phyloP scores from a whole-genome alignment of 306 rosid species.

The Cicer chorassanicum region DNA sequence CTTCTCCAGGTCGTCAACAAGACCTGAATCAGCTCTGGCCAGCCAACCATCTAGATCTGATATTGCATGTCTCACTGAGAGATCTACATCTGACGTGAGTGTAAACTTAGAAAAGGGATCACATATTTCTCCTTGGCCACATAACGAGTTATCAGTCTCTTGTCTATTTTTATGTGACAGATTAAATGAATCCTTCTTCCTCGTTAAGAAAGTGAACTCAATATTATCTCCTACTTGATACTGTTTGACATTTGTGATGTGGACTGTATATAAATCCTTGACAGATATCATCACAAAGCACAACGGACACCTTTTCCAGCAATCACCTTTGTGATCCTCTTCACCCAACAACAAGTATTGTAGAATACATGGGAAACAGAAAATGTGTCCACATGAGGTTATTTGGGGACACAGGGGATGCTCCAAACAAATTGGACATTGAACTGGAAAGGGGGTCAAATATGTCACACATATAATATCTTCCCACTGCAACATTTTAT shows the following conservation, averaged over 20 bases:
- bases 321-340: slow-evolving; percentile 89
- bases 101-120: slow-evolving; percentile 88
- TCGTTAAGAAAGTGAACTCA: slow-evolving; percentile 71
- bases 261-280: slow-evolving; percentile 81
- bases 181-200: slow-evolving; percentile 69
- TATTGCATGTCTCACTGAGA: slow-evolving; percentile 78
- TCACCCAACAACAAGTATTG: slow-evolving; percentile 83
- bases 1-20: slow-evolving; percentile 91
- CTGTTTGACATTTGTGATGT: slow-evolving; percentile 73
- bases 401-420: slow-evolving; percentile 90
- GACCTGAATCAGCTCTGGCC: slow-evolving; percentile 84
- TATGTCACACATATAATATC: slow-evolving; percentile 83
- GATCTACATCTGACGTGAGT: slow-evolving; percentile 88
- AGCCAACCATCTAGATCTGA: slow-evolving; percentile 93
- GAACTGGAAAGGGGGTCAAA: slow-evolving; percentile 74
- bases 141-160: slow-evolving; percentile 49
- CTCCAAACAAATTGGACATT: slow-evolving; percentile 97
- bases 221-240: slow-evolving; percentile 68
- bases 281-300: slow-evolving; percentile 88
- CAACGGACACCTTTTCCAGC: slow-evolving; percentile 94
- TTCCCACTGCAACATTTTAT: slow-evolving; percentile 95
- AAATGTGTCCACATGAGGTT: slow-evolving; percentile 94
- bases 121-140: slow-evolving; percentile 45
- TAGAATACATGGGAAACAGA: slow-evolving; percentile 92
- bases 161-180: slow-evolving; percentile 55